A percentile compares a stretch with the other conserved stretches of the same genome.
Conservation (phyloP, 192 early-diverging fungal species). For the Rhizoclosmatium sp. region DNA sequence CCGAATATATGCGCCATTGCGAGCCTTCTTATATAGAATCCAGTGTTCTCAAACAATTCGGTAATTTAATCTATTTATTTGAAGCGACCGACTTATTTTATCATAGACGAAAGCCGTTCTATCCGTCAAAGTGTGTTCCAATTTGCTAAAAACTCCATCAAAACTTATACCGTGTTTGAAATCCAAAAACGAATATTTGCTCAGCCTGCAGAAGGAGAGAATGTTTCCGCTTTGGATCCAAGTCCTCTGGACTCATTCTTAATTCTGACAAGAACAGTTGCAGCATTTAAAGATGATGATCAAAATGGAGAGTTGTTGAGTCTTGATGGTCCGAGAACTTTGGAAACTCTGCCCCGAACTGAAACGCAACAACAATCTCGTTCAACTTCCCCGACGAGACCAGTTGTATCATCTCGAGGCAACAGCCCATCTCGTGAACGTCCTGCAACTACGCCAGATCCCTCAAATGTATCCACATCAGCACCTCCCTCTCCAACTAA, state of each 20-base stretch:
- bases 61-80: conserved; percentile 36
- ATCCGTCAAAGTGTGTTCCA: conserved; percentile 44
- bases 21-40: conserved; percentile 50
- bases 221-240: not conserved
- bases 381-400: not conserved
- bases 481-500: conserved; percentile 5
- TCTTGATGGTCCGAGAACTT: not conserved
- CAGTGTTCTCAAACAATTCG: conserved; percentile 42
- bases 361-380: not conserved
- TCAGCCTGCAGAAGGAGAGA: not conserved
- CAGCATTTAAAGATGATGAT: conserved; percentile 12
- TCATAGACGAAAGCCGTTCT: conserved; percentile 39
- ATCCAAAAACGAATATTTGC: conserved; percentile 42
- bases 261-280: conserved; percentile 44
- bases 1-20: conserved; percentile 56
- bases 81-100: conserved; percentile 12
- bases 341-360: not conserved
- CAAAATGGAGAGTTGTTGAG: not conserved
- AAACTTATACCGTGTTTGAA: conserved; percentile 51
- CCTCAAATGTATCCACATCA: not conserved
- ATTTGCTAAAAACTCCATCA: conserved; percentile 29
- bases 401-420: not conserved
- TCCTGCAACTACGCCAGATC: not conserved
- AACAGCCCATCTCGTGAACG: not conserved
- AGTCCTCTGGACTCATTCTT: conserved; percentile 31